Base-by-base conservation (phyloP, 345 rosid genomes). In the Combretum micranthum region DNA sequence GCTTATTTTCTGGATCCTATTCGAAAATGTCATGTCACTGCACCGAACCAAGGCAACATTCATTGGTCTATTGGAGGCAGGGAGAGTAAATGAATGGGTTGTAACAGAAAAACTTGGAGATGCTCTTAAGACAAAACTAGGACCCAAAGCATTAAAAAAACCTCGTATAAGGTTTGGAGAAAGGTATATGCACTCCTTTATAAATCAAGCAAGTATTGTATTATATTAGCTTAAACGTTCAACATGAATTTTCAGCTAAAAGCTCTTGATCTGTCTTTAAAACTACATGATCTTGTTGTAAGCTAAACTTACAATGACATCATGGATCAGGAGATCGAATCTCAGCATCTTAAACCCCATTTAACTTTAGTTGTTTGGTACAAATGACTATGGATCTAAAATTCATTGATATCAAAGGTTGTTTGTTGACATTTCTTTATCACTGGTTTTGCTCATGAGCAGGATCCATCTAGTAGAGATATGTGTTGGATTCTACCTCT, bases 41-140 rank as follows among this genome's bases (percentile, higher is more conserved):
- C 98, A 91, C 61, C 65, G 98, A 37, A 88, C 86, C 4, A 91
- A 81, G 80, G 98, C 91, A 13, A 82, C 95, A 16, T 77, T 92
- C 23, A 83, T 88, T 20, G 98, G 98, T 19, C 69, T 92, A 72
- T 56, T 92, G 13, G 96, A 92, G 69, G 81, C 82, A 2, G 85
- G 98, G 15, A 75, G 93, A 70, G 95, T 78, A 13, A 88, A 92
- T 26, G 98, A 92, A 75, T 92, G 98, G 98, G 77, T 88, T 51
- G 98, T 92, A 20, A 92, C 98, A 1, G 88, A 88, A 72, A 92
- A 92, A 42, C 59, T 86, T 48, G 98, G 98, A 1, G 96, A 88
- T 56, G 83, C 72, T 26, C 69, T 84, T 57, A 85, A 80, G 69
- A 59, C 70, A 15, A 83, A 81, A 63, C 39, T 49, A 44, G 72